Evolutionary conservation across 192 early-diverging fungal genomes (phyloP).

Genomic region (Backusella parvicylindrica): DNA sequence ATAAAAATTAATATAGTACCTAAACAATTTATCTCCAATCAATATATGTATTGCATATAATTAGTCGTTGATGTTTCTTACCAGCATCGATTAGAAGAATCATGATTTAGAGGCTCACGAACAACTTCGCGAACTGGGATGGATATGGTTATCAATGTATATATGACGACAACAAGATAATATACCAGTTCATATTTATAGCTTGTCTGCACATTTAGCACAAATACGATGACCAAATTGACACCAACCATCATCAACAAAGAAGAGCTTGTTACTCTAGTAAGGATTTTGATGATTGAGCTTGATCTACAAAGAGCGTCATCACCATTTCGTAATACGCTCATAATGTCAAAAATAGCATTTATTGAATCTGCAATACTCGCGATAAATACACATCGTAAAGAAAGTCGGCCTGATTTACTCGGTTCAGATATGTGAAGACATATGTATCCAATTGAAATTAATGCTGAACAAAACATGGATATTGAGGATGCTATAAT

Average conservation of each 20-base stretch:
- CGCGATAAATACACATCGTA: neutral
- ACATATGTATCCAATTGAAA: neutral
- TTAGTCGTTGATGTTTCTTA: neutral
- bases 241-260: neutral
- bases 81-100: neutral
- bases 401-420: neutral
- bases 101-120: neutral
- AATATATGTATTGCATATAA: neutral
- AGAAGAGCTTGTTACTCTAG: neutral
- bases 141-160: neutral
- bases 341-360: neutral
- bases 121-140: neutral
- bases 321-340: neutral
- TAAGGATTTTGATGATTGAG: neutral
- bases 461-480: neutral
- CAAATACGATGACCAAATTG: neutral
- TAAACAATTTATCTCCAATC: neutral
- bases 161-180: neutral
- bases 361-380: neutral
- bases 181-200: neutral
- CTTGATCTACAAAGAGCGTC: neutral
- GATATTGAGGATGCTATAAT: neutral
- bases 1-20: neutral
- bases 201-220: neutral
- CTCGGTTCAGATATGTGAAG: neutral